A percentile compares a stretch with the other conserved stretches of the same genome.
Conservation (phyloP, 352 stramenopile genomes). For the Phytophthora ramorum region DNA sequence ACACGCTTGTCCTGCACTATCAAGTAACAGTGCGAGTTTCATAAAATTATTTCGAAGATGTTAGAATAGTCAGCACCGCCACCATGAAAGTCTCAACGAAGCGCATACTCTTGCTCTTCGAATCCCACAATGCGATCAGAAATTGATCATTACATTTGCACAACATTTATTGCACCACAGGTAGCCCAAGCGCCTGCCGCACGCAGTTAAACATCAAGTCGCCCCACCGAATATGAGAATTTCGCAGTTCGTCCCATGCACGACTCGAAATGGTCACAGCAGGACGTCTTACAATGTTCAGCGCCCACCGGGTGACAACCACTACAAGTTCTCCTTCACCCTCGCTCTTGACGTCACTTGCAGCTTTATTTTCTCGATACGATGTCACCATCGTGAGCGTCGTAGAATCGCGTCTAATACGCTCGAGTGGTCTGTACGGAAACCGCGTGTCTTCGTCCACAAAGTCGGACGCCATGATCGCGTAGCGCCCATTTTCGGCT, state of each 20-base stretch:
- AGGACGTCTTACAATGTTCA: slow-evolving; percentile 30
- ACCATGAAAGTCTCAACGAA: too few species aligned
- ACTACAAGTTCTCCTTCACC: slow-evolving; percentile 34
- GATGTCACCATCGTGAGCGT: slow-evolving; percentile 44
- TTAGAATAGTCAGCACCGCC: too few species aligned
- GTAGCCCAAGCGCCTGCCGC: slow-evolving; percentile 34
- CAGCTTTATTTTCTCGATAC: slow-evolving; percentile 24
- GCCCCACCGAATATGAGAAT: slow-evolving; percentile 31
- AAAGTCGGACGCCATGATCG: slow-evolving; percentile 52
- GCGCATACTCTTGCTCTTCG: too few species aligned
- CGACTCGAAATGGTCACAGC: slow-evolving; percentile 17
- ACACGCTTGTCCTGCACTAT: too few species aligned
- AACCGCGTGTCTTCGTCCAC: slow-evolving; percentile 59
- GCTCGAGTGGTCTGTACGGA: slow-evolving; percentile 54
- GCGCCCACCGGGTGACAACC: slow-evolving; percentile 34
- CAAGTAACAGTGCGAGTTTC: too few species aligned
- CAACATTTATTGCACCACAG: slow-evolving; percentile 15
- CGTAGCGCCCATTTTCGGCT: slow-evolving; percentile 39
- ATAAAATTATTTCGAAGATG: too few species aligned
- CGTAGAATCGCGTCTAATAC: slow-evolving; percentile 52
- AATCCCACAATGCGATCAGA: too few species aligned
- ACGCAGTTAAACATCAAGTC: slow-evolving; percentile 43
- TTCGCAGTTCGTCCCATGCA: slow-evolving; percentile 28
- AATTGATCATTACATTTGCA: too few species aligned
- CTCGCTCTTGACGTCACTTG: background rate